Evolutionary conservation across 2,329 filamentous ascomycete species (phyloP).

Genomic region (Chaetomium globosum): DNA sequence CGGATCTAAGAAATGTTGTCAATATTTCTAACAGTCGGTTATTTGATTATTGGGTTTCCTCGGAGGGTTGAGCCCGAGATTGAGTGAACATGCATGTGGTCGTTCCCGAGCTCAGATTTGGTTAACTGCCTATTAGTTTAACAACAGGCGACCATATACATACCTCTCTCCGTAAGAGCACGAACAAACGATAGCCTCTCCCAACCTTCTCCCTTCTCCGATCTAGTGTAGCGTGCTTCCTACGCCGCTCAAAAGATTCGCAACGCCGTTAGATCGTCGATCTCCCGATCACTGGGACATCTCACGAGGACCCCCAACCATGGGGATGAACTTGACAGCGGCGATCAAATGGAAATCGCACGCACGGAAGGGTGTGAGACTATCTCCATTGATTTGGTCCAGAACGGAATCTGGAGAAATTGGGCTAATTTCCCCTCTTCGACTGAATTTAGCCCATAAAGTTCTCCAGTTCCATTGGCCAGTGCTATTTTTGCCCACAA

Average conservation of each 20-base stretch:
- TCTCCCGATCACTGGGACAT: neutral
- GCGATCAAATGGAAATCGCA: neutral
- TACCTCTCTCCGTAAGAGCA: neutral
- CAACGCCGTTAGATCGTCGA: neutral
- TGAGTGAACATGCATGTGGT: neutral
- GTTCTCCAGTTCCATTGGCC: conserved; percentile 8
- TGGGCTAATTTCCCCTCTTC: conserved; percentile 31
- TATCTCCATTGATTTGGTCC: conserved; percentile 1
- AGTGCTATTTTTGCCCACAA: conserved; percentile 32
- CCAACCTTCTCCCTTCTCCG: neutral
- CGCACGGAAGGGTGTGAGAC: conserved; percentile 4
- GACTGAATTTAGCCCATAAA: conserved; percentile 26
- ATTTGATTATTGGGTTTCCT: neutral
- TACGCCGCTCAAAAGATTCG: neutral
- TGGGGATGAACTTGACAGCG: neutral
- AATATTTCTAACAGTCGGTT: neutral
- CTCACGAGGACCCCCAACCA: neutral
- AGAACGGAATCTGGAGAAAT: neutral
- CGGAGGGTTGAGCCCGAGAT: neutral
- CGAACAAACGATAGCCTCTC: neutral
- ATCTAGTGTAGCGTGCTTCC: neutral
- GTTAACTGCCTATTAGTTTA: too few relatives aligned
- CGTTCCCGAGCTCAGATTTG: too few relatives aligned
- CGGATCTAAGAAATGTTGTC: neutral
- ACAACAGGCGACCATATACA: neutral